A percentile compares a stretch with the other conserved stretches of the same genome.
phyloP scores from a whole-genome alignment of 805 yeast species.

The Myxozyma mucilagina region DNA sequence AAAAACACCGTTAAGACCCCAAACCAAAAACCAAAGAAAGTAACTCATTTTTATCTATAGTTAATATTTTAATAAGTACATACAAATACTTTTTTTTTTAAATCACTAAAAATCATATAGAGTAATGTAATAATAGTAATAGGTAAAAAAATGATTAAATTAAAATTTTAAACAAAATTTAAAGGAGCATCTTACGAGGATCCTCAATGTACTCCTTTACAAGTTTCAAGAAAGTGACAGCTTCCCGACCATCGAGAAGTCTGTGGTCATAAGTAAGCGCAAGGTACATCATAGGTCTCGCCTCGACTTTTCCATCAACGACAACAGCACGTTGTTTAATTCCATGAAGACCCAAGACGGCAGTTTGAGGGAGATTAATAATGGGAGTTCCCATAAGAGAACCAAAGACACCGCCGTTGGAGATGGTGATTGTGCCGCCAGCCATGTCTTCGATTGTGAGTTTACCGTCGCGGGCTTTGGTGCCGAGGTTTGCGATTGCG shows the following conservation, averaged over 20 bases:
- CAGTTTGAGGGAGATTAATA: constrained; percentile 97
- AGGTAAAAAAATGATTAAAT: too few relatives aligned
- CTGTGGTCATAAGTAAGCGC: constrained; percentile 99
- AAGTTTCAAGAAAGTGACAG: constrained; percentile 93
- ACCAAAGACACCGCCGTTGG: constrained; percentile 99
- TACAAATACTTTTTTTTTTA: background rate
- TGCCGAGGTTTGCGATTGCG: constrained; percentile 78
- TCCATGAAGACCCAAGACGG: constrained; percentile 96
- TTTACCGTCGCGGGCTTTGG: constrained; percentile 95
- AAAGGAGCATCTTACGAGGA: constrained; percentile 93
- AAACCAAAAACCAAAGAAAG: background rate
- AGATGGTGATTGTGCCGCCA: constrained; percentile 98
- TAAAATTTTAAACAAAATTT: constrained; percentile 1
- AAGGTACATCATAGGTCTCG: constrained; percentile 99
- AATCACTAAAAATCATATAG: too few relatives aligned
- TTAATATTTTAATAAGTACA: background rate
- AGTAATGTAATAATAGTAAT: too few relatives aligned
- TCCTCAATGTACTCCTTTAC: constrained; percentile 97
- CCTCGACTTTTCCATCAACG: constrained; percentile 90
- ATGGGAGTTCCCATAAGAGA: constrained; percentile 98
- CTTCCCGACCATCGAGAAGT: constrained; percentile 97
- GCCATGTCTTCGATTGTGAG: constrained; percentile 97
- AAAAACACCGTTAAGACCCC: background rate
- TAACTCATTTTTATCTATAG: background rate
- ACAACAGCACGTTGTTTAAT: constrained; percentile 97